Conservation (phyloP, 768 basidiomycete genomes). For the Kockovaella imperatae region DNA sequence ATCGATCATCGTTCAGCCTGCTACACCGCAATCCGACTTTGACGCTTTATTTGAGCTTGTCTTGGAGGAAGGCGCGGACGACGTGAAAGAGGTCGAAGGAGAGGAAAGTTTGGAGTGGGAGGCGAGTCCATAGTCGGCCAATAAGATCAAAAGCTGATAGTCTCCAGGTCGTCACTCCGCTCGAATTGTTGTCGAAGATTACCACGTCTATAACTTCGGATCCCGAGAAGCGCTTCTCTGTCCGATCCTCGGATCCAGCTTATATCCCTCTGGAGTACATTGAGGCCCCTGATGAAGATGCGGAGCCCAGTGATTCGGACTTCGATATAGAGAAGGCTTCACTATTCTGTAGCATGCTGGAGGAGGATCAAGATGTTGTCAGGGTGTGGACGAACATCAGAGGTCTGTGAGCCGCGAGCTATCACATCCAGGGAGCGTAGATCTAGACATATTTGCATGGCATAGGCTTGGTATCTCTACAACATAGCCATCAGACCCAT, state of each 20-base stretch:
- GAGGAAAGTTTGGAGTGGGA: conserved; percentile 24
- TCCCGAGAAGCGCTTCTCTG: conserved; percentile 6
- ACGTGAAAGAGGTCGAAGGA: conserved; percentile 27
- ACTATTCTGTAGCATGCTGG: conserved; percentile 36
- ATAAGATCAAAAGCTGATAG: not conserved
- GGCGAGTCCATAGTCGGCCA: conserved; percentile 19
- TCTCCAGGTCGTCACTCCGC: not conserved
- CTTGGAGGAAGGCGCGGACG: conserved; percentile 40
- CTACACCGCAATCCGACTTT: conserved; percentile 6
- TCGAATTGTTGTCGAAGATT: not conserved
- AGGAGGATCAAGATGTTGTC: conserved; percentile 37
- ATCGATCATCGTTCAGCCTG: conserved; percentile 20
- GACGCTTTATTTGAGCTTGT: conserved; percentile 40
- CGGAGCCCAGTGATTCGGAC: conserved; percentile 5
- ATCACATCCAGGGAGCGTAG: not conserved
- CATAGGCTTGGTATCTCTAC: not conserved
- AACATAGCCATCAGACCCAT: not conserved
- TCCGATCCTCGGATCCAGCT: conserved; percentile 31
- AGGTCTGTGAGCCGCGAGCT: not conserved
- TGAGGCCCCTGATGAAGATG: conserved; percentile 14
- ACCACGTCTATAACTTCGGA: not conserved
- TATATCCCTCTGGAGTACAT: conserved; percentile 27
- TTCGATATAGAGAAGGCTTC: conserved; percentile 30
- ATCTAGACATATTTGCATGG: no score
- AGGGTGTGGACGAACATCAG: conserved; percentile 44